Conservation (phyloP, 2,329 filamentous ascomycete species). For the Alternaria triticina region DNA sequence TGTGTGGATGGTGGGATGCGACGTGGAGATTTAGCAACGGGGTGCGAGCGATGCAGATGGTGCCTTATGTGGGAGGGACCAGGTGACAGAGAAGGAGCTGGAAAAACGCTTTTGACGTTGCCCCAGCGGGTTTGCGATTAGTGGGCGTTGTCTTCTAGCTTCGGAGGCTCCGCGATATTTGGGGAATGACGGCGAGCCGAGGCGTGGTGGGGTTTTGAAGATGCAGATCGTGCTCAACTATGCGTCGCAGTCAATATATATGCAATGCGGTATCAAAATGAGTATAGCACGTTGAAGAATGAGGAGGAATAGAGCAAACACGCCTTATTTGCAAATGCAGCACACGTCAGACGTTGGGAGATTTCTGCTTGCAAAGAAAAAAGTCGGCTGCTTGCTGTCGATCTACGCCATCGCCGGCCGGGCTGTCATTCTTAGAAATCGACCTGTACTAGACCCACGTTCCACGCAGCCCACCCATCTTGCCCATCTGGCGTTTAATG, state of each 20-base stretch:
- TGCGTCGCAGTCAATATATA: conserved; percentile 2
- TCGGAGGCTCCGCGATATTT: conserved; percentile 26
- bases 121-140: conserved; percentile 16
- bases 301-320: neutral
- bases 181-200: conserved; percentile 18
- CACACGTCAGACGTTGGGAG: conserved; percentile 15
- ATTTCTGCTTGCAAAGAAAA: conserved; percentile 17
- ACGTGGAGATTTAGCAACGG: neutral
- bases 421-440: conserved; percentile 30
- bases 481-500: neutral
- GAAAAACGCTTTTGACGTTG: conserved; percentile 18
- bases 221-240: conserved; percentile 15
- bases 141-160: conserved; percentile 24
- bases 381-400: conserved; percentile 13
- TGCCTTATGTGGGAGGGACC: conserved; percentile 15
- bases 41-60: conserved; percentile 4
- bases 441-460: conserved; percentile 25
- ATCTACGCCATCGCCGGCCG: conserved; percentile 29
- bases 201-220: conserved; percentile 18
- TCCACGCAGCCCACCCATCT: conserved; percentile 5
- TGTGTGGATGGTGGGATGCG: conserved; percentile 24
- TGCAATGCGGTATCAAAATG: conserved; percentile 10
- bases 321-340: conserved; percentile 10
- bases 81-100: conserved; percentile 20
- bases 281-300: neutral